phyloP scores from a whole-genome alignment of 371 early-diverging fungal genomes.

The Mortierella sp. region DNA sequence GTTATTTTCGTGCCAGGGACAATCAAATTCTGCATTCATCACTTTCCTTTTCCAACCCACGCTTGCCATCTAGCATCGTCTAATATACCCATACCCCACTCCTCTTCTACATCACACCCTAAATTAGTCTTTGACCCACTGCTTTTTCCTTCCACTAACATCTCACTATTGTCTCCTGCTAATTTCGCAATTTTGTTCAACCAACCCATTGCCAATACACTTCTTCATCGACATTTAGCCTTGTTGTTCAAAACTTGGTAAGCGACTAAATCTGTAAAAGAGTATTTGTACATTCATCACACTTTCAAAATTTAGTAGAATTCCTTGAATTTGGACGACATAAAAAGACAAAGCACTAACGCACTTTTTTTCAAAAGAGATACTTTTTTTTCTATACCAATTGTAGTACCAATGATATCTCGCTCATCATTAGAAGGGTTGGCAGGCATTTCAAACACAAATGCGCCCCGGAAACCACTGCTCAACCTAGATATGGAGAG shows the following conservation, averaged over 20 bases:
- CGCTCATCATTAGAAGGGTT: slow-evolving; percentile 9
- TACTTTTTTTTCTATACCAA: neutral
- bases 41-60: neutral
- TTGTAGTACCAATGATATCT: slow-evolving; percentile 14
- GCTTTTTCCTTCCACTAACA: too few species aligned
- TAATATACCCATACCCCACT: too few species aligned
- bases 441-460: slow-evolving; percentile 5
- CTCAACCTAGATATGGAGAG: slow-evolving; percentile 35
- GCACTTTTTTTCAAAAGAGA: neutral
- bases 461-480: slow-evolving; percentile 29
- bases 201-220: neutral
- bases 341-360: neutral
- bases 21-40: neutral
- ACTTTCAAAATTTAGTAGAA: too few species aligned
- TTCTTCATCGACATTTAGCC: neutral
- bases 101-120: too few species aligned
- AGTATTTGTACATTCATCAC: too few species aligned
- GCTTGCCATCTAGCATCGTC: too few species aligned
- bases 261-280: neutral
- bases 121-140: too few species aligned
- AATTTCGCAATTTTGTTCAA: neutral
- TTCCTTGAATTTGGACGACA: neutral
- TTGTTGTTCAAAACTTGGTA: neutral
- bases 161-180: neutral
- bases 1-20: neutral